Evolutionary conservation across 2,329 filamentous ascomycete genomes (phyloP).

Genomic region (Sporothrix curviconia): DNA sequence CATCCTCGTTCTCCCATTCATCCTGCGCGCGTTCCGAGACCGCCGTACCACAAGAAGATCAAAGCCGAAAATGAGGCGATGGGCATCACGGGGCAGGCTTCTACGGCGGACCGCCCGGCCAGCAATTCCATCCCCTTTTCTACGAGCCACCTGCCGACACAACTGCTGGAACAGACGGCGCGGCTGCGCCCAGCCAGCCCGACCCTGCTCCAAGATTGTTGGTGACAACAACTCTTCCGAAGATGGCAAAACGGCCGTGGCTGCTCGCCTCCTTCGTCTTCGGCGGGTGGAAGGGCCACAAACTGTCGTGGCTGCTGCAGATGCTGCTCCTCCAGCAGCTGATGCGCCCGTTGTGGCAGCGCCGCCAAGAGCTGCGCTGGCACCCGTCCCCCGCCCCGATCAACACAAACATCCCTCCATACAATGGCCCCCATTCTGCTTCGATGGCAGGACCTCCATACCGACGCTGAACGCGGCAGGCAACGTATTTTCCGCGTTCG

Average conservation of each 20-base stretch:
- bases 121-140: neutral
- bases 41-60: conserved; percentile 15
- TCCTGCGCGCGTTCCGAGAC: conserved; percentile 26
- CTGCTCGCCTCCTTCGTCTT: neutral
- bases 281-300: neutral
- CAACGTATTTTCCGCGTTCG: neutral
- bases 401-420: conserved; percentile 8
- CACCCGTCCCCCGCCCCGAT: neutral
- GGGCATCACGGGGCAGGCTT: conserved; percentile 23
- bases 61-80: conserved; percentile 26
- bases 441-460: neutral
- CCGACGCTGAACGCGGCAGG: neutral
- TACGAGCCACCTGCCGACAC: neutral
- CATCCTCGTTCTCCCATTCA: conserved; percentile 28
- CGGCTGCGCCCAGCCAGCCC: neutral
- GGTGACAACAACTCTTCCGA: conserved; percentile 17
- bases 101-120: conserved; percentile 2
- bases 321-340: neutral
- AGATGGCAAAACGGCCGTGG: conserved; percentile 11
- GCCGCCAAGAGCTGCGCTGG: neutral
- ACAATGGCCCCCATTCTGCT: neutral
- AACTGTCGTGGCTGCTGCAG: neutral
- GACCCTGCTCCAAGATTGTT: neutral
- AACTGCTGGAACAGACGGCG: neutral
- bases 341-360: neutral